Evolutionary conservation across 2,329 filamentous ascomycete genomes (phyloP).

Genomic region (Berkeleyomyces basicola): DNA sequence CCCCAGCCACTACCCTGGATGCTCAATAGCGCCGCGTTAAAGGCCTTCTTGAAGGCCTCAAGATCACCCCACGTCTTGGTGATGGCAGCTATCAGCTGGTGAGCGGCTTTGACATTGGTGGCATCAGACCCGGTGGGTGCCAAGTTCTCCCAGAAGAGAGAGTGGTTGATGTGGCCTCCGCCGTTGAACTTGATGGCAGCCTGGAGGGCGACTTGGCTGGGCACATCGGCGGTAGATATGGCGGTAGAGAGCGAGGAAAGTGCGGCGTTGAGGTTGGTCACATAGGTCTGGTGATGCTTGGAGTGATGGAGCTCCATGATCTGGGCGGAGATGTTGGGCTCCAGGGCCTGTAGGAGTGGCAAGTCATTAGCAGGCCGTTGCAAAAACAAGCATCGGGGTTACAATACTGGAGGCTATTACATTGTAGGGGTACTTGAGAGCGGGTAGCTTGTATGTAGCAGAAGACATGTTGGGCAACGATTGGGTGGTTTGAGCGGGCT

Average conservation of each 20-base stretch:
- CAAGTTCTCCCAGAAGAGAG: constrained; percentile 80
- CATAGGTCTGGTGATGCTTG: constrained; percentile 67
- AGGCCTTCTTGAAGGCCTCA: constrained; percentile 46
- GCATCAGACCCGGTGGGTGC: constrained; percentile 41
- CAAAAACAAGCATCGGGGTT: not conserved
- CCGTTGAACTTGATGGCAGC: constrained; percentile 70
- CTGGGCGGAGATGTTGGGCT: constrained; percentile 56
- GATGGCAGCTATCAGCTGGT: constrained; percentile 45
- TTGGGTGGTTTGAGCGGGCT: not conserved
- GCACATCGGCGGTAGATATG: constrained; percentile 38
- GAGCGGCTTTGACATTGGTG: constrained; percentile 35
- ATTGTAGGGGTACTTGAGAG: constrained; percentile 53
- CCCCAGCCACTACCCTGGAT: constrained; percentile 81
- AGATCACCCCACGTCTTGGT: constrained; percentile 50
- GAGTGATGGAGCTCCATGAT: constrained; percentile 71
- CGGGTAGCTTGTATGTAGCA: constrained; percentile 40
- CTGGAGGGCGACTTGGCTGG: constrained; percentile 50
- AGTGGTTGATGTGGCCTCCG: constrained; percentile 86
- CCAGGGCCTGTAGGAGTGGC: constrained; percentile 36
- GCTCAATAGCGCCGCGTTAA: constrained; percentile 46
- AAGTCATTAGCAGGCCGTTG: not conserved
- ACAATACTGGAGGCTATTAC: constrained; percentile 28
- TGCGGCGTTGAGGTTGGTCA: constrained; percentile 57
- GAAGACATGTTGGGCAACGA: not conserved
- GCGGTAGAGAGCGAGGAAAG: constrained; percentile 43